Evolutionary conservation across 2,329 filamentous ascomycete genomes (phyloP).

Genomic region (Bipolaris gigantea): DNA sequence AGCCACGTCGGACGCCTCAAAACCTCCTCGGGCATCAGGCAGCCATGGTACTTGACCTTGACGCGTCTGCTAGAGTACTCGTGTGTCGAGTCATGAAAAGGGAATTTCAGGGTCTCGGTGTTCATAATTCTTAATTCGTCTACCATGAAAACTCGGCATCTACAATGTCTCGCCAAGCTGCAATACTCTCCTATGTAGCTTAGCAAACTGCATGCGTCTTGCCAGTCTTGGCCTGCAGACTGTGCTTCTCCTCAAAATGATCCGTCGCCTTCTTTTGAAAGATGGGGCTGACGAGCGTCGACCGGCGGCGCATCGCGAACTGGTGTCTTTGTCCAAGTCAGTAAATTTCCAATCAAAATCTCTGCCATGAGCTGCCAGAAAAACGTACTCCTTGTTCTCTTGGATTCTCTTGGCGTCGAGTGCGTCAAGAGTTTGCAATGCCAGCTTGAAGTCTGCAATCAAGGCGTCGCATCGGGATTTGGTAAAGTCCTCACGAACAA

Average conservation of each 20-base stretch:
- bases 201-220: slow-evolving; percentile 89
- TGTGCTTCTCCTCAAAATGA: slow-evolving; percentile 80
- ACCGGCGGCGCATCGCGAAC: slow-evolving; percentile 31
- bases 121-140: not conserved
- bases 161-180: too few relatives aligned
- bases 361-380: not conserved
- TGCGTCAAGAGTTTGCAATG: slow-evolving; percentile 68
- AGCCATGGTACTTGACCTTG: too few relatives aligned
- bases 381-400: slow-evolving; percentile 64
- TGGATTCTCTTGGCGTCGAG: slow-evolving; percentile 74
- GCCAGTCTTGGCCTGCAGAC: slow-evolving; percentile 82
- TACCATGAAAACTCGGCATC: not conserved
- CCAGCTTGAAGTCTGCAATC: slow-evolving; percentile 76
- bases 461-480: slow-evolving; percentile 79
- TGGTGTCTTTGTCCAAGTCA: slow-evolving; percentile 19
- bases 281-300: slow-evolving; percentile 32
- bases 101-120: not conserved
- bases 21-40: too few relatives aligned
- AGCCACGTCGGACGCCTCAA: too few relatives aligned
- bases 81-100: too few relatives aligned
- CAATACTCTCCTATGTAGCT: not conserved
- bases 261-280: slow-evolving; percentile 41
- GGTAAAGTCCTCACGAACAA: slow-evolving; percentile 90
- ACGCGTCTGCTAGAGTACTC: too few relatives aligned
- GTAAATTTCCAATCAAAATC: not conserved